Percentiles rank a stretch among this genome's conserved stretches.
phyloP scores from a whole-genome alignment of 805 yeast genomes.

The Tetrapisispora fleetii region DNA sequence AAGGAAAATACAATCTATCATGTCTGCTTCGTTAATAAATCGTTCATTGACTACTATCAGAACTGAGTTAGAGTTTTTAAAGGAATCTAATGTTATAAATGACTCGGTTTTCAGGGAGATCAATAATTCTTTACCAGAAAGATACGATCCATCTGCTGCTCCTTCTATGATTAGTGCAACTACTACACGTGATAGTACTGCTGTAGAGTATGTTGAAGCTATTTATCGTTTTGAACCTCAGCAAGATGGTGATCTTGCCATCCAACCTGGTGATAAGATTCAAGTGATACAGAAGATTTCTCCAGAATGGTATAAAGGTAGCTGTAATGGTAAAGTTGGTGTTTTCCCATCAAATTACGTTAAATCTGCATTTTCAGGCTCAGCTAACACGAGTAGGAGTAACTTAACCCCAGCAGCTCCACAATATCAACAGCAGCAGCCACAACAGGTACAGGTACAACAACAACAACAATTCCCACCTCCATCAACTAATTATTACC shows the following conservation, averaged over 20 bases:
- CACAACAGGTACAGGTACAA: constrained; percentile 1
- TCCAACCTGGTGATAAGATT: constrained; percentile 59
- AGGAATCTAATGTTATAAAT: constrained; percentile 64
- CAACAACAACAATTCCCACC: constrained; percentile 14
- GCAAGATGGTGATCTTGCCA: constrained; percentile 62
- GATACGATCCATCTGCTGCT: constrained; percentile 32
- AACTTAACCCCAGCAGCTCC: constrained; percentile 15
- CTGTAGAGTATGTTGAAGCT: constrained; percentile 46
- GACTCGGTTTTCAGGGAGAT: constrained; percentile 45
- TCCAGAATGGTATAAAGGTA: constrained; percentile 89
- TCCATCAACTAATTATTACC: constrained; percentile 3
- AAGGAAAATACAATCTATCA: too few relatives aligned
- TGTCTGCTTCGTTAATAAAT: constrained; percentile 52
- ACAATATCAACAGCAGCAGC: constrained; percentile 5
- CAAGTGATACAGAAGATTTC: constrained; percentile 64
- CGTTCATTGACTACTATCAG: constrained; percentile 68
- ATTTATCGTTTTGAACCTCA: constrained; percentile 66
- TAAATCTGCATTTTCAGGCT: constrained; percentile 26
- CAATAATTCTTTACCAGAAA: constrained; percentile 43
- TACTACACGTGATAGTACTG: constrained; percentile 1
- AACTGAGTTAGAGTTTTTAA: constrained; percentile 71
- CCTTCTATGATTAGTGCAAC: constrained; percentile 3
- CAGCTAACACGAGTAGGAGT: constrained; percentile 5
- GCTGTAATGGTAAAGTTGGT: constrained; percentile 49
- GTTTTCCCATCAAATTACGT: constrained; percentile 90